Evolutionary conservation across 805 yeast species (phyloP).

Genomic region (Zygotorulaspora danielsina): DNA sequence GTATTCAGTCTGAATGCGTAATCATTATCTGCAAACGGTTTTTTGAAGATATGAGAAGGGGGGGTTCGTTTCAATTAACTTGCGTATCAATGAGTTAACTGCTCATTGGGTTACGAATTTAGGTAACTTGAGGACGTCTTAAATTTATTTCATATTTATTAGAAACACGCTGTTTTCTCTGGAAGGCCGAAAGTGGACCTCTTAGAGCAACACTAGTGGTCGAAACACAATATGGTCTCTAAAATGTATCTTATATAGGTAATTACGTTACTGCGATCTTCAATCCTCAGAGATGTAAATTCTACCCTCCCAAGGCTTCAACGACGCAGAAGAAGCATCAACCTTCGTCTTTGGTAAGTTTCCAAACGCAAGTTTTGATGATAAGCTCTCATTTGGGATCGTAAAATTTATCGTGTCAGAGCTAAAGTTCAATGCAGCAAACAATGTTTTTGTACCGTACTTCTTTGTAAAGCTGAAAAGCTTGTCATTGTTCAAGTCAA

Average conservation of each 20-base stretch:
- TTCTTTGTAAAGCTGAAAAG: slow-evolving; percentile 43
- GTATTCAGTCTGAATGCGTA: too few relatives aligned
- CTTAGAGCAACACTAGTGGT: too few relatives aligned
- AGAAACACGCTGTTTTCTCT: too few relatives aligned
- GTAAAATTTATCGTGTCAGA: slow-evolving; percentile 34
- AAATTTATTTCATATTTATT: too few relatives aligned
- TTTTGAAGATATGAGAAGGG: too few relatives aligned
- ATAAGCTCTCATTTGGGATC: slow-evolving; percentile 27
- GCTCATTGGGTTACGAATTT: too few relatives aligned
- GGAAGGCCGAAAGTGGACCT: too few relatives aligned
- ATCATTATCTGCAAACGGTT: too few relatives aligned
- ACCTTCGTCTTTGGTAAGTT: slow-evolving; percentile 33
- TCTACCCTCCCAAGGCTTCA: slow-evolving; percentile 46
- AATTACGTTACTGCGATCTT: not conserved
- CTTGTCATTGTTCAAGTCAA: slow-evolving; percentile 42
- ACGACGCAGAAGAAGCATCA: slow-evolving; percentile 21
- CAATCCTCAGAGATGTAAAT: slow-evolving; percentile 27
- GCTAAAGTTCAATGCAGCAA: slow-evolving; percentile 44
- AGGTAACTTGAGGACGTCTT: too few relatives aligned
- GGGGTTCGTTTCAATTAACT: too few relatives aligned
- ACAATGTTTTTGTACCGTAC: slow-evolving; percentile 33
- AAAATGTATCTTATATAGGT: not conserved
- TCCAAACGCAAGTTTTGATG: slow-evolving; percentile 27
- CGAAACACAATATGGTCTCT: too few relatives aligned
- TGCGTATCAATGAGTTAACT: too few relatives aligned